Evolutionary conservation across 768 basidiomycete genomes (phyloP), one percentile per base, ranked within the genome.

Genomic region (Epithele typhae): DNA sequence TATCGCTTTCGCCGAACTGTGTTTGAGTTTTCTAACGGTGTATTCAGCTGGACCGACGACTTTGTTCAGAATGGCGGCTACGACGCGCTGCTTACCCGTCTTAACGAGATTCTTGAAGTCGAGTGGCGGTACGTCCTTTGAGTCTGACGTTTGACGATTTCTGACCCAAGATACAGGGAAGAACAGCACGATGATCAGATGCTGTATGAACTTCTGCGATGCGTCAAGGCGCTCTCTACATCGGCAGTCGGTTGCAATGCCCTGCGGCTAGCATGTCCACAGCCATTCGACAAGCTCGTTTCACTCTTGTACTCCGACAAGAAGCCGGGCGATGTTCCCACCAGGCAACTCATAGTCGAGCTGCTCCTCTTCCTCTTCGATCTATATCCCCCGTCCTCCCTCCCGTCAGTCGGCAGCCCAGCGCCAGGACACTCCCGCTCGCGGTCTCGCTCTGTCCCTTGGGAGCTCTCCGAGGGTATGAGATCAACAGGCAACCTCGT

Each of bases 121-220:
- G 96, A 99, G 66, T 99, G 96, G 96, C 83, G 95, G 91, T 90
- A 55, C 50, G 81, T 70, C 18, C 22, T 36, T 36, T 8, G 9
- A 30, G 27, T 7, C 17, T 36, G 32, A 8, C 25, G 40, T 14
- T 10, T 11, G 10, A 1, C 3, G 8, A 25, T 14, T 43, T 7
- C 37, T 48, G 5, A 53, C 27, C 24, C 21, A 4, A n/a, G 11
- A 23, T 32, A n/a, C 58, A 93, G 93, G 53, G 95, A 98, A 64
- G 96, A 99, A 61, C 95, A 98, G 60, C 95, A 96, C 54, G 96
- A 96, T 59, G 96, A 98, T 60, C 85, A 96, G 62, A 74, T 96
- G 35, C 72, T 99, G 14, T 85, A 95, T 54, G 94, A 97, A 64
- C 70, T 98, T 2, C 71, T 98, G 33, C 83, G 92, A 2, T 97